Conservation (phyloP, 257 asterid species). For the Nicotiana undulata region DNA sequence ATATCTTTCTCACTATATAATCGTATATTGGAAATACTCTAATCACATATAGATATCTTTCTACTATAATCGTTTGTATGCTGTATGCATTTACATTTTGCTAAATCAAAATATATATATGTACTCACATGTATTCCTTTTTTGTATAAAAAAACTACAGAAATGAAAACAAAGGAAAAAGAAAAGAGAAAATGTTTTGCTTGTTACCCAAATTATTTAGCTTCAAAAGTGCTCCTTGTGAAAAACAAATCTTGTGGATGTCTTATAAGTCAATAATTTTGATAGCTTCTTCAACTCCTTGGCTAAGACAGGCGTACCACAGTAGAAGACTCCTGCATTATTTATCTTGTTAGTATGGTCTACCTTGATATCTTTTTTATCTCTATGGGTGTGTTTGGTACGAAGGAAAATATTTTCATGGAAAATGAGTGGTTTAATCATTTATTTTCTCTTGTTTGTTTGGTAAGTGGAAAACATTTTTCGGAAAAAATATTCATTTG, state of each 20-base stretch:
- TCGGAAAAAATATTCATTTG: no score
- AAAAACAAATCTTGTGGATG: slow-evolving; percentile 66
- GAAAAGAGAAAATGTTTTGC: background rate
- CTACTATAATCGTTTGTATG: background rate
- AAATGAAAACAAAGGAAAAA: slow-evolving; percentile 11
- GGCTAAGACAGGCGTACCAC: slow-evolving; percentile 67
- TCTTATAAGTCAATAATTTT: slow-evolving; percentile 54
- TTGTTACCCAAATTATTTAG: background rate
- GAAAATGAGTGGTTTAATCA: no score
- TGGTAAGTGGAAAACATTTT: no score
- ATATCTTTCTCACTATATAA: background rate
- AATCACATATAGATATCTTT: background rate
- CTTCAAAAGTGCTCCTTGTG: slow-evolving; percentile 65
- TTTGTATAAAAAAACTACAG: slow-evolving; percentile 14
- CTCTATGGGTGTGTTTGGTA: no score
- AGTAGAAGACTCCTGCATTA: slow-evolving; percentile 55
- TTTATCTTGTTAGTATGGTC: background rate
- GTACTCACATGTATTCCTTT: background rate
- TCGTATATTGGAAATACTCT: no score
- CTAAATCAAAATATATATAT: no score
- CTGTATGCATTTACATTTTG: no score
- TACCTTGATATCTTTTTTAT: background rate
- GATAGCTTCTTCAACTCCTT: slow-evolving; percentile 63
- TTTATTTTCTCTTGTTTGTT: no score
- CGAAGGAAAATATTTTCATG: no score